Percentiles rank a stretch among this genome's conserved stretches.
Conservation (phyloP, 495 filamentous ascomycete genomes). For the Aspergillus campestris region DNA sequence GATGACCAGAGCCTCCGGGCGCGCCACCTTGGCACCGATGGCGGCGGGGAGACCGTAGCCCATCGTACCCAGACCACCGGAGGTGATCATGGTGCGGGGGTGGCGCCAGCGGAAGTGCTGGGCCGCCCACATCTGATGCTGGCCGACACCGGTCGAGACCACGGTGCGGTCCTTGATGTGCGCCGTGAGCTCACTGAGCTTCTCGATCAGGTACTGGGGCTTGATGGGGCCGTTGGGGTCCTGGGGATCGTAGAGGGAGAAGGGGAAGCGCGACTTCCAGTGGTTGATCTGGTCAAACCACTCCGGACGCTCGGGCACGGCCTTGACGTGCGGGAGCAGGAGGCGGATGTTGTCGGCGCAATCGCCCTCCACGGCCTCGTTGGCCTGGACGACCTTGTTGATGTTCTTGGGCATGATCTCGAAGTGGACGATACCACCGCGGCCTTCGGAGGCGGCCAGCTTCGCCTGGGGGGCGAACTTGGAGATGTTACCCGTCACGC, state of each 20-base stretch:
- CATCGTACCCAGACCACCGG: constrained; percentile 91
- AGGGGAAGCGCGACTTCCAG: constrained; percentile 83
- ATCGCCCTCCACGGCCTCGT: constrained; percentile 52
- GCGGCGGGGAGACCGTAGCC: constrained; percentile 87
- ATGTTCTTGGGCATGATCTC: constrained; percentile 58
- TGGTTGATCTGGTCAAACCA: constrained; percentile 84
- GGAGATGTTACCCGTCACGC: constrained; percentile 45
- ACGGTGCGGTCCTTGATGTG: constrained; percentile 69
- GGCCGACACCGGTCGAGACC: constrained; percentile 86
- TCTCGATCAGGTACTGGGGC: constrained; percentile 79
- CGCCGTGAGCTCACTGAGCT: constrained; percentile 65
- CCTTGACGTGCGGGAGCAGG: constrained; percentile 61
- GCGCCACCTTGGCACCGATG: constrained; percentile 88
- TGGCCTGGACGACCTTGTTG: constrained; percentile 56
- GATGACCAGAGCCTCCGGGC: constrained; percentile 76
- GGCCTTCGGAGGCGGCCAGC: constrained; percentile 43
- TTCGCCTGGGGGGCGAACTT: constrained; percentile 52
- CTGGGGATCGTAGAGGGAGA: constrained; percentile 64
- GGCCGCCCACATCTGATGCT: constrained; percentile 96
- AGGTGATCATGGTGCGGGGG: constrained; percentile 83
- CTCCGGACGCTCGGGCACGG: constrained; percentile 56
- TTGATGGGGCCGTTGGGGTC: constrained; percentile 68
- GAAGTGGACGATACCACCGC: constrained; percentile 58
- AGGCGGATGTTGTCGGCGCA: constrained; percentile 57
- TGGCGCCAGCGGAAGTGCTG: constrained; percentile 90